phyloP scores from a whole-genome alignment of 306 rosid species.

The Sesbania bispinosa region DNA sequence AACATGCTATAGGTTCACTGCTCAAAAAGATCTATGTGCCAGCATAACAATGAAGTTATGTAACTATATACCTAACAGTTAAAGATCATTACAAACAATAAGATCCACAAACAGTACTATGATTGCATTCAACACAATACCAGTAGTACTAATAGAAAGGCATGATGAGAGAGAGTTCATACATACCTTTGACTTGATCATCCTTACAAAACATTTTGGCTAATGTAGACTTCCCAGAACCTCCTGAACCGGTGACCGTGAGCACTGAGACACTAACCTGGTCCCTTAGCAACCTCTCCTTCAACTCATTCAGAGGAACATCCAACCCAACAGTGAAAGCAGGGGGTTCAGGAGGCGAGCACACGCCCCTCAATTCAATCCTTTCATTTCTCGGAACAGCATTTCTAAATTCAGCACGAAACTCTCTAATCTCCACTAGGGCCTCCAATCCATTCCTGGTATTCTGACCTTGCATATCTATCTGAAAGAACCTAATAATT shows the following conservation, averaged over 20 bases:
- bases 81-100: neutral
- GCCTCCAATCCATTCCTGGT: constrained; percentile 13
- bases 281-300: constrained; percentile 33
- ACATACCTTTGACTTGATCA: constrained; percentile 39
- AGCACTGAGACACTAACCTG: constrained; percentile 18
- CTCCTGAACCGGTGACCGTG: constrained; percentile 47
- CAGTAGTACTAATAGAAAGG: too few relatives aligned
- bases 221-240: constrained; percentile 56
- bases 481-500: neutral
- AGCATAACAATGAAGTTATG: neutral
- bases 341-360: constrained; percentile 38
- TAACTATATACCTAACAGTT: too few relatives aligned
- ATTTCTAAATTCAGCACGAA: neutral
- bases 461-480: constrained; percentile 20
- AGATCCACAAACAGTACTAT: neutral
- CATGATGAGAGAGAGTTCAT: neutral
- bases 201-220: constrained; percentile 46
- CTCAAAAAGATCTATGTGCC: neutral
- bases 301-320: constrained; percentile 40
- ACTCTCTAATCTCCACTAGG: neutral
- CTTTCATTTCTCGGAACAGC: neutral
- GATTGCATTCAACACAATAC: too few relatives aligned
- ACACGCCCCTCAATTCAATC: constrained; percentile 10
- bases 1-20: neutral
- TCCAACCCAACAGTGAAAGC: constrained; percentile 47